Evolutionary conservation across 192 early-diverging fungal genomes (phyloP).

Genomic region (Oehlia diaphana): DNA sequence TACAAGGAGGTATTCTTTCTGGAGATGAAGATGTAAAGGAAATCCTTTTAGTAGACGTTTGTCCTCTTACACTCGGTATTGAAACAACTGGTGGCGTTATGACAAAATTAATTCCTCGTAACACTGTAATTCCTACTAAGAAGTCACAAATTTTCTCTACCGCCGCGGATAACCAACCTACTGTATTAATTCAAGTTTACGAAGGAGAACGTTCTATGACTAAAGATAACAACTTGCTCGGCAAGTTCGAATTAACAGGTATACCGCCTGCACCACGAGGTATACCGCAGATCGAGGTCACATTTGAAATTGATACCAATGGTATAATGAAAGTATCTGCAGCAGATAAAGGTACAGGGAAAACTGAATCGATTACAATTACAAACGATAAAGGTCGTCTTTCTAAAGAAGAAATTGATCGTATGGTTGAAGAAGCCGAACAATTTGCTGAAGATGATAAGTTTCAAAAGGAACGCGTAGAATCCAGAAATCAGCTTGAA

Average conservation of each 20-base stretch:
- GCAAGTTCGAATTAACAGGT: constrained; percentile 95
- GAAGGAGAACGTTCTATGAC: constrained; percentile 96
- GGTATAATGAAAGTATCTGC: constrained; percentile 93
- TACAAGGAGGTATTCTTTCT: constrained; percentile 89
- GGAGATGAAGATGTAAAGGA: constrained; percentile 66
- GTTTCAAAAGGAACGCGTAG: constrained; percentile 79
- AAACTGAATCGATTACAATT: constrained; percentile 95
- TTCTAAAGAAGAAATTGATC: constrained; percentile 92
- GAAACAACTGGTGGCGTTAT: constrained; percentile 98
- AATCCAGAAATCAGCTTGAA: constrained; percentile 89
- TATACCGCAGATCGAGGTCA: constrained; percentile 96
- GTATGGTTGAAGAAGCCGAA: constrained; percentile 97
- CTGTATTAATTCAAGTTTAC: constrained; percentile 94
- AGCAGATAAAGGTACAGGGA: constrained; percentile 94
- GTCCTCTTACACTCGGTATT: constrained; percentile 96
- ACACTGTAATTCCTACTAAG: constrained; percentile 94
- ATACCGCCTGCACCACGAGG: constrained; percentile 95
- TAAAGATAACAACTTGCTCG: constrained; percentile 98
- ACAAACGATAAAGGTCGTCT: constrained; percentile 97
- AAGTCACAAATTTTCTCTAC: constrained; percentile 99
- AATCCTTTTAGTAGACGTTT: constrained; percentile 88
- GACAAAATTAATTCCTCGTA: constrained; percentile 92
- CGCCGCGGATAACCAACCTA: constrained; percentile 95
- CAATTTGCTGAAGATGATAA: constrained; percentile 89
- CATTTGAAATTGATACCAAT: constrained; percentile 94